Percentiles rank a stretch among this genome's conserved stretches.
Conservation (phyloP, 176 grass and related monocot genomes). For the Musa schizocarpa region DNA sequence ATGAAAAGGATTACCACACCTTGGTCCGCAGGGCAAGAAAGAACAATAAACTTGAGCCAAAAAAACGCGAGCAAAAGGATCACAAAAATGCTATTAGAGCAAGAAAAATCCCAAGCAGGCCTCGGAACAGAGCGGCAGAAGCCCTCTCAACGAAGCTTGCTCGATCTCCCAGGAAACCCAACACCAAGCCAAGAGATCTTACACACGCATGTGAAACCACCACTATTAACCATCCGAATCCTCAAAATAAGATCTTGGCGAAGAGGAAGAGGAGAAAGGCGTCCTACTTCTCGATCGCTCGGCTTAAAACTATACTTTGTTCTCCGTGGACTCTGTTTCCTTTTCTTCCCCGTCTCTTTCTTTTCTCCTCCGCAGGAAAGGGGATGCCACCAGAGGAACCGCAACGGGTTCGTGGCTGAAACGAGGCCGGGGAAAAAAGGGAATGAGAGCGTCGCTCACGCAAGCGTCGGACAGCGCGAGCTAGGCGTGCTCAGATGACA, state of each 20-base stretch:
- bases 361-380: not conserved
- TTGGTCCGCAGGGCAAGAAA: not conserved
- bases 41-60: not conserved
- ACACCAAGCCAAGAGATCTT: not conserved
- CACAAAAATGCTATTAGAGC: not conserved
- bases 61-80: not conserved
- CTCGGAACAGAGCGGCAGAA: not conserved
- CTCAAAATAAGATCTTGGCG: not conserved
- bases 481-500: not conserved
- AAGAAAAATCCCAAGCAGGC: not conserved
- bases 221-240: not conserved
- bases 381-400: not conserved
- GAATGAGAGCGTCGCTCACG: conserved; percentile 8
- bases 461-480: not conserved
- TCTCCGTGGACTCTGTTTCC: not conserved
- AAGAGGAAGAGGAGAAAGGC: not conserved
- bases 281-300: not conserved
- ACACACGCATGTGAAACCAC: not conserved
- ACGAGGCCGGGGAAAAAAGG: not conserved
- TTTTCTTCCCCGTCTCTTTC: not conserved
- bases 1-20: not conserved
- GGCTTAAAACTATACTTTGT: not conserved
- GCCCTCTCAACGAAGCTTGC: not conserved
- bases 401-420: not conserved
- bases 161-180: not conserved